Conservation (phyloP, 352 stramenopile species). For the Pythium rishiriense region DNA sequence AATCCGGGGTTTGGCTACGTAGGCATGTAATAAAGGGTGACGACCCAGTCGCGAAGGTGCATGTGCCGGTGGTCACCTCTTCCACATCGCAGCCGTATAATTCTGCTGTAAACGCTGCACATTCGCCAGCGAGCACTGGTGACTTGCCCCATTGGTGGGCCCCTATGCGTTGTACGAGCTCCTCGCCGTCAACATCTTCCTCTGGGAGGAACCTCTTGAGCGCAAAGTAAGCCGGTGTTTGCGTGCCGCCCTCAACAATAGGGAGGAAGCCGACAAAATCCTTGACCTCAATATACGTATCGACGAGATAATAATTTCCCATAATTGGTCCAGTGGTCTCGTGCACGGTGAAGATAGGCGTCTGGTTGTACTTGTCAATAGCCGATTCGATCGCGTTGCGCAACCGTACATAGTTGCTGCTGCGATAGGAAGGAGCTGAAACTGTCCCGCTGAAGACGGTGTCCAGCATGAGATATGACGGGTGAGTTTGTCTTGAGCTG, state of each 20-base stretch:
- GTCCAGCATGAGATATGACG: no score
- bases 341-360: background rate
- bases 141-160: background rate
- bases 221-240: background rate
- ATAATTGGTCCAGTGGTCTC: background rate
- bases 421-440: background rate
- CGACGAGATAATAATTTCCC: background rate
- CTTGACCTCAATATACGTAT: background rate
- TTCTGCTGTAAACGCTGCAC: background rate
- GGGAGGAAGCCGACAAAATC: conserved; percentile 4
- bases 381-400: background rate
- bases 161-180: background rate
- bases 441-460: no score
- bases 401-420: background rate
- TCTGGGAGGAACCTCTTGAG: background rate
- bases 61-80: background rate
- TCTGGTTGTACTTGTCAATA: background rate
- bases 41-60: background rate
- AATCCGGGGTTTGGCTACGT: background rate
- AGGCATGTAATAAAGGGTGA: background rate
- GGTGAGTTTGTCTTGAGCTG: background rate
- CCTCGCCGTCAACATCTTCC: background rate
- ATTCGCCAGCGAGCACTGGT: background rate
- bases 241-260: background rate
- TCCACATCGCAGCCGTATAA: background rate